Base-by-base conservation (phyloP, 2,329 filamentous ascomycete species). In the Diaporthe vaccinii region DNA sequence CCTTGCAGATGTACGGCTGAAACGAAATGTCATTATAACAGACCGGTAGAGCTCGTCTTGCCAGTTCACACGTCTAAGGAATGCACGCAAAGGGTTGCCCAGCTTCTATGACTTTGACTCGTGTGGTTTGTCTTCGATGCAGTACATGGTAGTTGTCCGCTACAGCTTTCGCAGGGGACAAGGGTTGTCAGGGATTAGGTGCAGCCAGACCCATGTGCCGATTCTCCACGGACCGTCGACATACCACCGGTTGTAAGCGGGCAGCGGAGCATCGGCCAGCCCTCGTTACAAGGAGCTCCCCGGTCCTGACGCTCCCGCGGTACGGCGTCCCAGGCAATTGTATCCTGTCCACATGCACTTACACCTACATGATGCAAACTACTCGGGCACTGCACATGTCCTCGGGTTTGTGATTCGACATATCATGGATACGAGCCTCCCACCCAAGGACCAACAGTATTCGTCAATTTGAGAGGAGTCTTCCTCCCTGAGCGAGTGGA, bases 391-490 rank as follows among this genome's bases (percentile, higher is more conserved):
- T 22, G 8, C 12, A 20, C 31, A 22, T 41, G 14, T 25, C 31
- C 34, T 34, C 22, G 22, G 62, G 14, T 22, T 39, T 41, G 46
- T 68, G 65, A 51, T 68, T 28, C 46, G 22, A 68, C 46, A 22
- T 28, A 17, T 68, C 20, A 28, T 39, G 34, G 31, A 39, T 55
- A 68, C 65, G 65, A 68, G 65, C 46, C 17, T 22, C 7, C n/a
- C 4, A 20, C 31, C 46, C 31, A 25, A 25, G 6, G 31, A 6
- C 65, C 31, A 20, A 12, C 20, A 15, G 65, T 14, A 68, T 68
- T 53, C 46, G 65, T 41, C 46, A 68, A 68, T 68, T 46, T 41
- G 65, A 28, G 46, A 53, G 62, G 41, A 34, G 20, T 25, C 28
- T 28, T 46, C 4, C 44, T 36, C 44, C 62, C 41, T 31, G 22